phyloP scores from a whole-genome alignment of 1,284 basidiomycete genomes.

The Ceratobasidium sp. region DNA sequence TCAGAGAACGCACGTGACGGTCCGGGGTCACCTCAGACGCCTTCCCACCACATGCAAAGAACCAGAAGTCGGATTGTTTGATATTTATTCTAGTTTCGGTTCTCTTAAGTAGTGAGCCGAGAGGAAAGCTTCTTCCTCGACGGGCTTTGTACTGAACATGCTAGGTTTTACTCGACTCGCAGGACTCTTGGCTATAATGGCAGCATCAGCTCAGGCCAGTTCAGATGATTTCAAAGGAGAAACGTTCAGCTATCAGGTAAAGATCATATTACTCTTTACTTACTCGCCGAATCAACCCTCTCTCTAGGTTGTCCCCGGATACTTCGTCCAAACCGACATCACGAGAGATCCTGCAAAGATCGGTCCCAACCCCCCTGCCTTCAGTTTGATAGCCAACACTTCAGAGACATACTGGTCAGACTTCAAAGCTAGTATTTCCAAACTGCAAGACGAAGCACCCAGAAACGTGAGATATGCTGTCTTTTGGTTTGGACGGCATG shows the following conservation, averaged over 20 bases:
- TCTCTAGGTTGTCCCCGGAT: constrained; percentile 59
- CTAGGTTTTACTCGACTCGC: not conserved
- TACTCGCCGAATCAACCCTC: not conserved
- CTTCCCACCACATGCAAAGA: constrained; percentile 11
- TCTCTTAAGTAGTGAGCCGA: not conserved
- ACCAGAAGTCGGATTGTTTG: not conserved
- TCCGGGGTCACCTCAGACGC: not conserved
- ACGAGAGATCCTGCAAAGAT: constrained; percentile 53
- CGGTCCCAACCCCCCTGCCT: constrained; percentile 65
- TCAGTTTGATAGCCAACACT: constrained; percentile 70
- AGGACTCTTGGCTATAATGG: constrained; percentile 10
- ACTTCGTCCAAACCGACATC: constrained; percentile 58
- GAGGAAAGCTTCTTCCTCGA: not conserved
- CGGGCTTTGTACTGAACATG: not conserved
- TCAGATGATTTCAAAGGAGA: constrained; percentile 2
- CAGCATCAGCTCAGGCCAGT: not conserved
- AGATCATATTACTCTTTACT: not conserved
- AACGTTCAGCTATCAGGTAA: constrained; percentile 38
- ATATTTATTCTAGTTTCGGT: not conserved
- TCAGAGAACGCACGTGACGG: not conserved
- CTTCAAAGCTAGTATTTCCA: constrained; percentile 62
- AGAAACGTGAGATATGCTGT: constrained; percentile 69
- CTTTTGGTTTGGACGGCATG: constrained; percentile 77
- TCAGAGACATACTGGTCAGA: constrained; percentile 68
- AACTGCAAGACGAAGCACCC: constrained; percentile 64